phyloP scores from a whole-genome alignment of 1,139 yeast species.

The Arxiozyma slooffiae region DNA sequence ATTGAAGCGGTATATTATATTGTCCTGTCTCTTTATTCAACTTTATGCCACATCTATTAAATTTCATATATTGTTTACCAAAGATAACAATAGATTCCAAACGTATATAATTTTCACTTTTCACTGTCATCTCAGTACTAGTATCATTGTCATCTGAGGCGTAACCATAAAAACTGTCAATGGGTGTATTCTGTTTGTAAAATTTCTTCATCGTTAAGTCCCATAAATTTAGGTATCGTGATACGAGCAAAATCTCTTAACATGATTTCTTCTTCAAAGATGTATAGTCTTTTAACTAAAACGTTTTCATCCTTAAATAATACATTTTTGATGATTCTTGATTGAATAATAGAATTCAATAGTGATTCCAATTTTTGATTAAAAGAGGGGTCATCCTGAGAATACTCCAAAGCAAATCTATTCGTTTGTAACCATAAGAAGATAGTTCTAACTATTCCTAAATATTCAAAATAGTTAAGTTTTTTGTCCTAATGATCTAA shows the following conservation, averaged over 20 bases:
- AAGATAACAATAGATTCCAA: constrained; percentile 33
- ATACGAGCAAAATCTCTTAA: constrained; percentile 52
- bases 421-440: constrained; percentile 47
- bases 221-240: constrained; percentile 43
- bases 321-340: constrained; percentile 6
- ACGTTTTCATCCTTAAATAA: constrained; percentile 13
- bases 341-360: constrained; percentile 27
- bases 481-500: constrained; percentile 18
- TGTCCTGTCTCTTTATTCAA: constrained; percentile 3
- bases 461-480: constrained; percentile 19
- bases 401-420: constrained; percentile 34
- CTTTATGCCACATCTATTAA: constrained; percentile 31
- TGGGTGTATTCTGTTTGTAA: constrained; percentile 26
- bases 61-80: constrained; percentile 29
- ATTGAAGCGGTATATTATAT: constrained; percentile 2
- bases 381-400: constrained; percentile 33
- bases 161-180: constrained; percentile 27
- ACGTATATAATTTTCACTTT: constrained; percentile 33
- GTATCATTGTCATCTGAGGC: constrained; percentile 11
- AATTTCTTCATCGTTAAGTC: constrained; percentile 22
- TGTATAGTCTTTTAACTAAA: constrained; percentile 39
- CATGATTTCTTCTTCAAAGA: constrained; percentile 54
- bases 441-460: constrained; percentile 38
- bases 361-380: constrained; percentile 33
- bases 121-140: neutral